Base-by-base conservation (phyloP, 2,329 filamentous ascomycete genomes). In the Paradendryphiella salina region DNA sequence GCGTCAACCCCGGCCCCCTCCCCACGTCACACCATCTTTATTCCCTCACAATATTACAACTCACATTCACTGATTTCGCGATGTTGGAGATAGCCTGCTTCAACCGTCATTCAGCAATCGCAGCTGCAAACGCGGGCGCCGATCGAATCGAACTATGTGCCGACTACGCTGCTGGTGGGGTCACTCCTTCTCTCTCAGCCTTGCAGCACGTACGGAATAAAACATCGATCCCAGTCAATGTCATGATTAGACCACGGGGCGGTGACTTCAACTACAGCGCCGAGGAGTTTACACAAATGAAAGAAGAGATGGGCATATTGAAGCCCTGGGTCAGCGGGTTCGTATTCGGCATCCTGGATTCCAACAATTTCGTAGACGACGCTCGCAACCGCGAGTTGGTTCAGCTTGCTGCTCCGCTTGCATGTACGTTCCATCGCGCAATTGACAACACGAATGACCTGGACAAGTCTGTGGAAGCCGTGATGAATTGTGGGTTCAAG, bases 391-490 rank as follows among this genome's bases (percentile, higher is more conserved):
- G 50, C 17, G 65, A 74, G 38, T 63, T 82, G 5, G 74, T 83
- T 0, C 46, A 61, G 10, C 53, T 73, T 3, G 78, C 79, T 1
- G 61, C 55, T 2, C 72, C 73, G 3, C 60, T 73, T 20, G 75
- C 77, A 2, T 82, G 79, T 59, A 82, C 80, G 2, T 83, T 83
- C 44, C 80, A 83, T 60, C 73, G 80, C 6, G 81, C 80, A 0
- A 79, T 83, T 54, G 81, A 83, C 59, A 57, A 71, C 34, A 71
- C 77, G 0, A 29, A 35, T 4, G 63, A 73, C 54, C 44, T 65
- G 10, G 48, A 60, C 0, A 43, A 60, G 36, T 74, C 69, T 1
- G 58, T 77, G 8, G 63, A 74, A 7, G 66, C 67, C 14, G 64
- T 80, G n/a, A 61, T 75, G 0, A 49, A 41, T 1, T 75, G 75